Base-by-base conservation (phyloP, 176 grass and related monocot genomes). In the Hordeum vulgare region DNA sequence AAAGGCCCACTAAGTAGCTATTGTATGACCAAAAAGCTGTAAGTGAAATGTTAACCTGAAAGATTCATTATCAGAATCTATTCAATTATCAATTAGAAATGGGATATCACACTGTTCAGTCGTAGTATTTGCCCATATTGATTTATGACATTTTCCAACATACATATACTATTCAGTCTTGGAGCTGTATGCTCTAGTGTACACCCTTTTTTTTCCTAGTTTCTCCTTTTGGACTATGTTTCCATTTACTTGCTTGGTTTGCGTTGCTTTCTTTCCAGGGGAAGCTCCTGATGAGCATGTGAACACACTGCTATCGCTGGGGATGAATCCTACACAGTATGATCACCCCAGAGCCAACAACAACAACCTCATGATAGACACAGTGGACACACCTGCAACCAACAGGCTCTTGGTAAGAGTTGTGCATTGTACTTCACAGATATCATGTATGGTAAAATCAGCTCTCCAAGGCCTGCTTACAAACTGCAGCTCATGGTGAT, bases 251-350 rank as follows among this genome's bases (percentile, higher is more conserved):
- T 73, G 65, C 42, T 56, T 66, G 45, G 42, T 45, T n/a, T 49
- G 33, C 41, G 24, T 62, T 81, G 39, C 77, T 69, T 85, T 77
- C 0, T 85, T 83, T 90, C 10, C 54, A 90, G 89, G 80, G 31
- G 80, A 90, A 67, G 31, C 69, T 76, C 80, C 74, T 80, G 60
- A 53, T 80, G 85, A 84, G 75, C 89, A 87, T 76, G 89, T 90
- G 51, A 86, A 79, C 61, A 87, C 80, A 27, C 61, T 80, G 27
- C 31, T 90, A 37, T 75, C 89, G 35, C 80, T 87, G 36, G 89
- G 89, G 47, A 86, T 40, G 85, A 75, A 90, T 41, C 81, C 80
- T 24, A 79, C 60, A 53, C 80, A 79, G 36, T 17, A 39, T 9
- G 53, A 56, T 29, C 27, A 3, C 13, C 60, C 4, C 0, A 78